Evolutionary conservation across 2,329 filamentous ascomycete species (phyloP).

Genomic region (Arachnopeziza araneosa): DNA sequence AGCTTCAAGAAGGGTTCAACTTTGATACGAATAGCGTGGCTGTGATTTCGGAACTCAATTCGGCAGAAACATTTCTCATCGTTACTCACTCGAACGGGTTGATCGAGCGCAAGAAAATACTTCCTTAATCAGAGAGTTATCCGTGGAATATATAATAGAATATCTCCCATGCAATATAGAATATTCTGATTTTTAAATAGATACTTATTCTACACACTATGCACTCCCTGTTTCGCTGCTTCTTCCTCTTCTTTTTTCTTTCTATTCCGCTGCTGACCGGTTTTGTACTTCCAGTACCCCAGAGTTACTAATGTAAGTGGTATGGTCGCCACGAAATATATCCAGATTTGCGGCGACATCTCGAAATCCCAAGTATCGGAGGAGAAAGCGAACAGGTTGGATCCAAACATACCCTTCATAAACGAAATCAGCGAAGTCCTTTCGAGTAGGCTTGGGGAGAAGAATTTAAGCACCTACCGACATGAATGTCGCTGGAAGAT

Average conservation of each 20-base stretch:
- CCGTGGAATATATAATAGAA: no score
- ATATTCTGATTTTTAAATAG: neutral
- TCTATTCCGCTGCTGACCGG: conserved; percentile 1
- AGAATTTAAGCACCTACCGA: neutral
- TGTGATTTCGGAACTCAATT: no score
- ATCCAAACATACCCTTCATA: conserved; percentile 22
- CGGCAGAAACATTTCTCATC: no score
- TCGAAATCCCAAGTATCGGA: conserved; percentile 3
- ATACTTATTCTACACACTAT: neutral
- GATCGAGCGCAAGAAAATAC: no score
- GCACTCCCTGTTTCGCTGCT: neutral
- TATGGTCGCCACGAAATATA: conserved; percentile 26
- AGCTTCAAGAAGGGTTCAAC: no score
- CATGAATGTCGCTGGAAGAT: conserved; percentile 20
- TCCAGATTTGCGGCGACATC: conserved; percentile 29
- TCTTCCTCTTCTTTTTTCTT: neutral
- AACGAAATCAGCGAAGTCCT: neutral
- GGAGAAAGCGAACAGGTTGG: conserved; percentile 29
- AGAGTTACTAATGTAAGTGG: conserved; percentile 19
- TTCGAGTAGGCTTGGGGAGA: neutral
- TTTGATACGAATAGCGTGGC: no score
- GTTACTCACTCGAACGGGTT: no score
- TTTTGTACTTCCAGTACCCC: conserved; percentile 3
- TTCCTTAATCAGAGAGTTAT: no score
- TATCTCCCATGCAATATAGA: no score